phyloP scores from a whole-genome alignment of 139 green algal species.

The Asterochloris sp. region DNA sequence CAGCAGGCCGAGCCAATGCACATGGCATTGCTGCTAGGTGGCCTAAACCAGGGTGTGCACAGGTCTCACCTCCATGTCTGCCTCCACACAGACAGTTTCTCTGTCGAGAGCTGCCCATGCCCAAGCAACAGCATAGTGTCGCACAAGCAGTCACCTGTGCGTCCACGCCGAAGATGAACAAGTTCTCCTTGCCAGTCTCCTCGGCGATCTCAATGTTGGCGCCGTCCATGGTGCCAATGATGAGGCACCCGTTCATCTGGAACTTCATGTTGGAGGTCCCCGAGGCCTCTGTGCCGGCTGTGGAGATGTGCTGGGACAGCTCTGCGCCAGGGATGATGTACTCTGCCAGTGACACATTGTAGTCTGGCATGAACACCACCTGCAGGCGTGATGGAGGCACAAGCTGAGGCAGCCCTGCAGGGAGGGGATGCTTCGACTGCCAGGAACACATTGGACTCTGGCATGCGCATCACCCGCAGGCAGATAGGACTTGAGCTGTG shows the following conservation, averaged over 20 bases:
- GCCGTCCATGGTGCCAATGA: slow-evolving; percentile 98
- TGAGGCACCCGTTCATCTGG: slow-evolving; percentile 95
- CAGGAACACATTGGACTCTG: too few relatives aligned
- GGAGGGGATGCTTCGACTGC: too few relatives aligned
- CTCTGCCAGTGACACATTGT: slow-evolving; percentile 89
- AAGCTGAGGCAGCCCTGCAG: too few relatives aligned
- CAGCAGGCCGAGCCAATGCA: too few relatives aligned
- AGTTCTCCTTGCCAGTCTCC: slow-evolving; percentile 74
- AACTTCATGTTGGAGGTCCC: slow-evolving; percentile 99
- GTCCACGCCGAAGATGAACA: slow-evolving; percentile 82
- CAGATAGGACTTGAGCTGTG: too few relatives aligned
- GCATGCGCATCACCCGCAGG: too few relatives aligned
- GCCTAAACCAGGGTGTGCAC: too few relatives aligned
- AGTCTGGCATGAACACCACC: slow-evolving; percentile 95
- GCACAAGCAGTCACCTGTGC: slow-evolving; percentile 40
- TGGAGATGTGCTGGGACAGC: slow-evolving; percentile 84
- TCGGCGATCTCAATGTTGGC: slow-evolving; percentile 99
- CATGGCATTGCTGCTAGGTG: too few relatives aligned
- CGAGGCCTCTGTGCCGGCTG: slow-evolving; percentile 84
- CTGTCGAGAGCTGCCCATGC: slow-evolving; percentile 1
- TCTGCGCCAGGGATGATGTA: slow-evolving; percentile 81
- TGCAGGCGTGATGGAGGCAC: slow-evolving; percentile 3
- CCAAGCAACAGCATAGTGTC: slow-evolving; percentile 18
- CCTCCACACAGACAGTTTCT: too few relatives aligned
- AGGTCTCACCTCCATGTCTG: too few relatives aligned